A percentile compares a stretch with the other conserved stretches of the same genome.
phyloP scores from a whole-genome alignment of 2,329 filamentous ascomycete genomes.

The Penicillium sp. region DNA sequence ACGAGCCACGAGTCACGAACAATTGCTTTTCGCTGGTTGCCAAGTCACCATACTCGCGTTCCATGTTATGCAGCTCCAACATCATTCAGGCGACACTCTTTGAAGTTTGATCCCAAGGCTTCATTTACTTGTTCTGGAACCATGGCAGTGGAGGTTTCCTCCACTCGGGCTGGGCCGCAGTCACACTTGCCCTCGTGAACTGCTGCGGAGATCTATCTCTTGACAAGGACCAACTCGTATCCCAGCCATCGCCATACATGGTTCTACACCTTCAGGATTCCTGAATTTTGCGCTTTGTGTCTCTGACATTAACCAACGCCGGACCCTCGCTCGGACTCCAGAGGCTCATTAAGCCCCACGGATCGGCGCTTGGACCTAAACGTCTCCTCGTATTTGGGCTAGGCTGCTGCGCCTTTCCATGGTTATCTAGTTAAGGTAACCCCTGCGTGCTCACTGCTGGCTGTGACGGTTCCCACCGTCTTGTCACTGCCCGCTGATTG shows the following conservation, averaged over 20 bases:
- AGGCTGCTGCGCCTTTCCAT: not conserved
- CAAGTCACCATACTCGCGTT: not conserved
- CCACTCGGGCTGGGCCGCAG: not conserved
- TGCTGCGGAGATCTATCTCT: not conserved
- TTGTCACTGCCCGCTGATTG: slow-evolving; percentile 2
- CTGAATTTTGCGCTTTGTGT: too few relatives aligned
- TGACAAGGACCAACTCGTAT: not conserved
- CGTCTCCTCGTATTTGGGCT: slow-evolving; percentile 22
- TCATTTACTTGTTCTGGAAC: not conserved
- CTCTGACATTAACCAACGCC: slow-evolving; percentile 3
- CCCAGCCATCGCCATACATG: not conserved
- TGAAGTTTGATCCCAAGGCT: not conserved
- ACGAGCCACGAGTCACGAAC: too few relatives aligned
- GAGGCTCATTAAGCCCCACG: not conserved
- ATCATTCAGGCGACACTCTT: not conserved
- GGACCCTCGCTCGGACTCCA: not conserved
- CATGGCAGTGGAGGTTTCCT: not conserved
- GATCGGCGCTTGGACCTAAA: slow-evolving; percentile 2
- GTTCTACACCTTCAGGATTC: not conserved
- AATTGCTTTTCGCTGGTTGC: too few relatives aligned
- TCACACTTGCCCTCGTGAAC: not conserved
- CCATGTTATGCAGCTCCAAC: not conserved
- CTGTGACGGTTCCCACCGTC: not conserved
- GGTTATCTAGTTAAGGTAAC: not conserved
- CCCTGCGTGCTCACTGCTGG: not conserved